Evolutionary conservation across 371 early-diverging fungal genomes (phyloP), one percentile per base, ranked within the genome.

Genomic region (Parasitella parasitica): DNA sequence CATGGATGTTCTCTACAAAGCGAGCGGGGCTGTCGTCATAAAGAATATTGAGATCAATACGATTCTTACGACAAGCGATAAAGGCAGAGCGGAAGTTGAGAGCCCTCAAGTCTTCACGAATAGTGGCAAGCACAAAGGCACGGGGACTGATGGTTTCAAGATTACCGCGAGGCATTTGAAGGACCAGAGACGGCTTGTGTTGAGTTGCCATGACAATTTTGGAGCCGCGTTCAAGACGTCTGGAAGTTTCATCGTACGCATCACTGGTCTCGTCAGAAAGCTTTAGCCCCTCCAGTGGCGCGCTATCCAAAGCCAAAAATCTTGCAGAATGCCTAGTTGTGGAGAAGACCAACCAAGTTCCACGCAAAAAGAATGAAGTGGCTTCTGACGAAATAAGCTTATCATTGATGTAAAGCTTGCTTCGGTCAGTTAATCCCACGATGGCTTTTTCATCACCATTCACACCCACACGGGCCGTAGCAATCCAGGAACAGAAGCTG

Each of bases 101-200:
- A n/a, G 79, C 71, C 57, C 90, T 84, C 26, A 97, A 56, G 11
- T 82, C 72, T 36, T 89, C 82, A 6, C 93, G 83, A n/a, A 96
- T 90, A 6, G 84, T 74, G 0, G 92, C 84, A 16, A 97, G 76
- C 0, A 97, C 96, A 69, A 98, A 76, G 1, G 97, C 94, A 6
- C 97, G 87, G 4, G 99, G 99, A 26, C 85, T 83, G n/a, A 98
- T 83, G 0, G 98, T 97, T 73, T 98, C 99, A 50, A 97, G 75
- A 59, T 98, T 98, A 28, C 98, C 98, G 20, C 97, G 89, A 13
- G 96, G 97, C 96, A 97, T 95, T 62, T 97, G 97, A 59, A 98
- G 73, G 1, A 98, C 83, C 15, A 98, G 77, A 51, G 79, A 79
- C 4, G 89, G 88, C 57, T 84, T 88, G 27, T 70, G 75, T 7